phyloP scores from a whole-genome alignment of 2,329 filamentous ascomycete species.

The Didymella pinodella region DNA sequence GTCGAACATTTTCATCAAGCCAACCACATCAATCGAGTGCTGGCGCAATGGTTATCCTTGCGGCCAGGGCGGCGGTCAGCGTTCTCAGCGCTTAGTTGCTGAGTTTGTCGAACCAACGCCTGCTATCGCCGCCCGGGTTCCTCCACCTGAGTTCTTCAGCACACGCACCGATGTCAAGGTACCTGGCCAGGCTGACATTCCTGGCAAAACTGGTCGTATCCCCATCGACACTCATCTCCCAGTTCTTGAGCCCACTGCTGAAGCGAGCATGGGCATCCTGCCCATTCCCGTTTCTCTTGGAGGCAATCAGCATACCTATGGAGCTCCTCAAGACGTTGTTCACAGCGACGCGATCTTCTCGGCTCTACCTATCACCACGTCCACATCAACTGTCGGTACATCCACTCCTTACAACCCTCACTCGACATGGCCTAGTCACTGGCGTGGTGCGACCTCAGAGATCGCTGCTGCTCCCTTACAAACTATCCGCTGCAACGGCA shows the following conservation, averaged over 20 bases:
- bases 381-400: not conserved
- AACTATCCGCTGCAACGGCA: not conserved
- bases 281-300: not conserved
- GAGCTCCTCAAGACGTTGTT: not conserved
- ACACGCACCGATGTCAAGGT: not conserved
- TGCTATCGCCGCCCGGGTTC: not conserved
- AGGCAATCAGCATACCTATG: not conserved
- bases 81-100: not conserved
- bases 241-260: not conserved
- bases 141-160: slow-evolving; percentile 6
- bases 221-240: no score
- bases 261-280: not conserved
- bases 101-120: not conserved
- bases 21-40: slow-evolving; percentile 3
- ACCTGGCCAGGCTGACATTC: not conserved
- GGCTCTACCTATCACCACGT: not conserved
- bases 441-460: not conserved
- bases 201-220: not conserved
- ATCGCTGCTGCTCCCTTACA: not conserved
- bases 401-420: not conserved
- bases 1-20: not conserved
- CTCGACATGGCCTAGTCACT: not conserved
- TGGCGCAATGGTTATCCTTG: slow-evolving; percentile 16
- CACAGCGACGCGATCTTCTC: not conserved
- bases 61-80: slow-evolving; percentile 3